Percentiles rank a stretch among this genome's conserved stretches.
These are phyloP conservation scores for Diaporthe helianthi DNA, from an alignment of 2,329 filamentous ascomycete genomes.

Conservation along the genomic window DNA sequence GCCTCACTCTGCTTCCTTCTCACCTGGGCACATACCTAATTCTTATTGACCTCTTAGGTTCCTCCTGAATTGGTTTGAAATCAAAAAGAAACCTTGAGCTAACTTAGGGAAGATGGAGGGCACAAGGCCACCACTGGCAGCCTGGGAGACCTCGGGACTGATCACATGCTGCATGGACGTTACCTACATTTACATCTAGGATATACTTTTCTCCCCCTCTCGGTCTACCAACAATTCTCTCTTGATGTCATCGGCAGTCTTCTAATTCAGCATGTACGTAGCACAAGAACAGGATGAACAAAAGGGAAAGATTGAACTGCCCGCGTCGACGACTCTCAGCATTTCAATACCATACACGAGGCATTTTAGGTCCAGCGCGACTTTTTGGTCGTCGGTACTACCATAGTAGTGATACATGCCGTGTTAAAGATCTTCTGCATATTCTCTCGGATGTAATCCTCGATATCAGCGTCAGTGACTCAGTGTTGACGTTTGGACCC, in stretches of 20 bases:
- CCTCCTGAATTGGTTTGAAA: too few relatives aligned
- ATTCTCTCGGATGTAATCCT: conserved; percentile 37
- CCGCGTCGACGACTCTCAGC: conserved; percentile 55
- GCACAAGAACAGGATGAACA: conserved; percentile 53
- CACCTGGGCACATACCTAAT: neutral
- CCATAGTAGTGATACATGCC: conserved; percentile 53
- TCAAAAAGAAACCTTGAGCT: neutral
- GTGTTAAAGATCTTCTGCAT: conserved; percentile 44
- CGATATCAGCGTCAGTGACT: conserved; percentile 39
- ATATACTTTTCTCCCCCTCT: neutral
- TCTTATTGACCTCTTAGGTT: neutral
- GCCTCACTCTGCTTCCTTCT: neutral
- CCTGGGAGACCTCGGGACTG: too few relatives aligned
- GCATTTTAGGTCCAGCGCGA: conserved; percentile 51
- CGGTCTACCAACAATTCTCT: neutral
- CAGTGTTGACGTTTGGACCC: conserved; percentile 40
- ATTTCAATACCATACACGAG: conserved; percentile 55
- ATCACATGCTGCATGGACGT: too few relatives aligned
- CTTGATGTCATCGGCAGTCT: conserved; percentile 39
- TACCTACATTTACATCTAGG: neutral
- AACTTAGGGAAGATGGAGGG: neutral
- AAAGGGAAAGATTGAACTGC: conserved; percentile 50
- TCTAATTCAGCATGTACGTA: conserved; percentile 60
- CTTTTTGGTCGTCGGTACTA: conserved; percentile 44
- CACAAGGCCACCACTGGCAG: neutral